phyloP scores from a whole-genome alignment of 805 yeast species.

The Candida qinlingensis region DNA sequence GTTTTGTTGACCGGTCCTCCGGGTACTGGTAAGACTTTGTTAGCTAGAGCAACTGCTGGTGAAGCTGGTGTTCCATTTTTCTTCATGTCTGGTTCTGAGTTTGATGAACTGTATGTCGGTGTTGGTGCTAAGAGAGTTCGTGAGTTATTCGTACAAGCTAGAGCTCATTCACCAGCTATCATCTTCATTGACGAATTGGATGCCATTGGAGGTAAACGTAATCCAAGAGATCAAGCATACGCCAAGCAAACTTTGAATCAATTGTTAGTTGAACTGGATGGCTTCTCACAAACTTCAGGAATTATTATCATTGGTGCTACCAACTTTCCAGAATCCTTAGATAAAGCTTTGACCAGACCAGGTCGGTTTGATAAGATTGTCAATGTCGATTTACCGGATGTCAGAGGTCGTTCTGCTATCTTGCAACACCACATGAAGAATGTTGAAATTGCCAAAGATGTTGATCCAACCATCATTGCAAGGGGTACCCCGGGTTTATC shows the following conservation, averaged over 20 bases:
- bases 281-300: slow-evolving; percentile 87
- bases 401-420: slow-evolving; percentile 93
- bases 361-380: slow-evolving; percentile 97
- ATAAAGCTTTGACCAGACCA: slow-evolving; percentile 96
- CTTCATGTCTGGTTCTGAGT: slow-evolving; percentile 97
- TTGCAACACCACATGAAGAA: slow-evolving; percentile 87
- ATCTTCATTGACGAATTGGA: slow-evolving; percentile 96
- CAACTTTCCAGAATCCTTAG: slow-evolving; percentile 94
- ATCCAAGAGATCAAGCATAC: slow-evolving; percentile 96
- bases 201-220: slow-evolving; percentile 97
- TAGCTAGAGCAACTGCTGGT: slow-evolving; percentile 98
- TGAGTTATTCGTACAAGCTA: slow-evolving; percentile 87
- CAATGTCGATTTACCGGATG: slow-evolving; percentile 94
- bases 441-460: slow-evolving; percentile 78
- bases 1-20: slow-evolving; percentile 97
- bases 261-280: slow-evolving; percentile 92
- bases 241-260: slow-evolving; percentile 97
- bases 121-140: slow-evolving; percentile 98
- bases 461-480: slow-evolving; percentile 86
- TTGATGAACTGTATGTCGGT: slow-evolving; percentile 97
- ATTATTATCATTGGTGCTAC: slow-evolving; percentile 97
- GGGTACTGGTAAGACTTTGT: slow-evolving; percentile 95
- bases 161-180: slow-evolving; percentile 94
- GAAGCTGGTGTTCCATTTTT: slow-evolving; percentile 99
- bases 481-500: slow-evolving; percentile 97